Conservation (phyloP, 306 rosid genomes). For the Medicago arabica region DNA sequence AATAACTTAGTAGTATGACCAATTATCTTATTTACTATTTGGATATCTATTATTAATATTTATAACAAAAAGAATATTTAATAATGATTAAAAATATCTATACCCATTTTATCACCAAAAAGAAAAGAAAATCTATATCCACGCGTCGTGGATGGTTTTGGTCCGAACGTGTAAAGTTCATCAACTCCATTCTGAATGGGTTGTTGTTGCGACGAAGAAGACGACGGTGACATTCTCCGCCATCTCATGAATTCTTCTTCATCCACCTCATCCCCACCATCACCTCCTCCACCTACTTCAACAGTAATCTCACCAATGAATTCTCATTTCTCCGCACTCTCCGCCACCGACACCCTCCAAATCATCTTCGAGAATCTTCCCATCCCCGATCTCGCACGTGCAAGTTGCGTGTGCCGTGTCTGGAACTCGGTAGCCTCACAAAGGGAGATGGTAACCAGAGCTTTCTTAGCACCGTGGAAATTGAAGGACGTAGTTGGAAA, state of each 20-base stretch:
- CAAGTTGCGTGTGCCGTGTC: slow-evolving; percentile 81
- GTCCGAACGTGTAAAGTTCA: not conserved
- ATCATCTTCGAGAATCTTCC: slow-evolving; percentile 78
- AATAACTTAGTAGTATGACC: no score
- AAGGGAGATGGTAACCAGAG: slow-evolving; percentile 57
- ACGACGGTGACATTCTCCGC: slow-evolving; percentile 51
- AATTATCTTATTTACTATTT: no score
- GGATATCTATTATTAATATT: no score
- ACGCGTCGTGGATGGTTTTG: not conserved
- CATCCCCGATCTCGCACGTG: slow-evolving; percentile 73
- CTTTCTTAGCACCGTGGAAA: slow-evolving; percentile 79
- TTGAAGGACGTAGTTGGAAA: slow-evolving; percentile 62
- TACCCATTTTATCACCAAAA: no score
- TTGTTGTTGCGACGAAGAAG: slow-evolving; percentile 73
- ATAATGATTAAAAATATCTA: no score
- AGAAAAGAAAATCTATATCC: not conserved
- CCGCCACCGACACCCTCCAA: slow-evolving; percentile 81
- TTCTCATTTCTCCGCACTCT: slow-evolving; percentile 72
- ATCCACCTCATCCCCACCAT: slow-evolving; percentile 16
- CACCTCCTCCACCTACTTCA: slow-evolving; percentile 30
- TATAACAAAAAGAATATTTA: no score
- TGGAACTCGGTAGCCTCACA: slow-evolving; percentile 94
- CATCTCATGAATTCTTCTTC: slow-evolving; percentile 50
- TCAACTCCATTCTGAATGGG: slow-evolving; percentile 44
- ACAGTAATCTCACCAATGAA: slow-evolving; percentile 66